Base-by-base conservation (phyloP, 163 green algal genomes). In the Prototheca wickerhamii region DNA sequence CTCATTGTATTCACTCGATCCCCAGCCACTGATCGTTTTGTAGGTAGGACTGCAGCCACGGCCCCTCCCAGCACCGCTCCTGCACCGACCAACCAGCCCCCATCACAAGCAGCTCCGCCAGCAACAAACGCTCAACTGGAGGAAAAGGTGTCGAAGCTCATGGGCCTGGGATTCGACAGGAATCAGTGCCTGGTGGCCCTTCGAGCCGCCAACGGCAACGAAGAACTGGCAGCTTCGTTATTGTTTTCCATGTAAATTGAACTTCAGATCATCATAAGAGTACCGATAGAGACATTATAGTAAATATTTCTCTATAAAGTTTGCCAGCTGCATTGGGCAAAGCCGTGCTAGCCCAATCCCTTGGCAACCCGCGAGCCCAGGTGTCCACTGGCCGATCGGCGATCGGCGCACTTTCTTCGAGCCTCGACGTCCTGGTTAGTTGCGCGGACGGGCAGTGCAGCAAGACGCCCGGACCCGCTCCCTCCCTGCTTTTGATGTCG, bases 71-170 rank as follows among this genome's bases (percentile, higher is more conserved):
- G 31, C 7, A 28, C 21, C 34, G 7, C 17, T 30, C 35, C 35
- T 50, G n/a, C 23, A 25, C 34, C 17, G 51, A 34, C 51, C 26
- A 7, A 15, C 6, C 8, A 10, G 26, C 7, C 26, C 26, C 6
- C 51, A 23, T 25, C 8, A 21, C 26, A 15, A 20, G 26, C 51
- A 4, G 51, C 26, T 58, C 6, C 51, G 0, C 6, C 26, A 18
- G 7, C n/a, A 6, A 58, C 26, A 25, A 30, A 57, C 1, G 58
- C 64, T 1, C 49, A 56, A 0, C 72, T 32, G 59, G 68, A 67
- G 40, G 72, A 64, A 0, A 80, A 77, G 51, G 74, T 85, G 55
- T 57, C 81, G 46, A 35, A 33, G 2, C 86, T 93, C 64, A 76
- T 70, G 68, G 67, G 55, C 7, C 76, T 82, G 37, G 76, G 76